Percentiles rank a stretch among this genome's conserved stretches.
Evolutionary conservation across 352 stramenopile species (phyloP).

Genomic region (Phytophthora pinifolia): DNA sequence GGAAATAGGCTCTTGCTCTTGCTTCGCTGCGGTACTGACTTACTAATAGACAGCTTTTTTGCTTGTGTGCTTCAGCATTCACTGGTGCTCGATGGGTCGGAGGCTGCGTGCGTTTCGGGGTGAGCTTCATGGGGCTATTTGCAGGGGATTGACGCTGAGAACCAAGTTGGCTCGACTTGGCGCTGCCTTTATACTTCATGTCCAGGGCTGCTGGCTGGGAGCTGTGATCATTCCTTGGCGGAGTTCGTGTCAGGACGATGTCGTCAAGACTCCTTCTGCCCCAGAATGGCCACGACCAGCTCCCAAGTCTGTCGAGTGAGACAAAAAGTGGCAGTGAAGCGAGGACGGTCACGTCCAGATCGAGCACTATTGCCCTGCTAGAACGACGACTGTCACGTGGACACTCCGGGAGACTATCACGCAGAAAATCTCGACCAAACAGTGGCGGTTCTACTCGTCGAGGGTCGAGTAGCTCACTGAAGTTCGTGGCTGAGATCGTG

Average conservation of each 20-base stretch:
- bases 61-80: background rate
- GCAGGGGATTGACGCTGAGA: too few species aligned
- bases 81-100: too few species aligned
- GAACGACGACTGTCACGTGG: slow-evolving; percentile 16
- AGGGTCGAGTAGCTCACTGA: slow-evolving; percentile 15
- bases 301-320: slow-evolving; percentile 9
- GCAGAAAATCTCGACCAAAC: slow-evolving; percentile 17
- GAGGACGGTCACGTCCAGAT: slow-evolving; percentile 6
- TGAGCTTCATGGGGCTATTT: too few species aligned
- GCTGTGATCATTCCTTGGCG: too few species aligned
- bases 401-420: slow-evolving; percentile 1
- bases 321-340: background rate
- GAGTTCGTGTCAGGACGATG: background rate
- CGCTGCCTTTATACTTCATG: too few species aligned
- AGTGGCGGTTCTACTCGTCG: slow-evolving; percentile 8
- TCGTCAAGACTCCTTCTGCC: slow-evolving; percentile 5
- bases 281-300: slow-evolving; percentile 1
- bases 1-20: slow-evolving; percentile 41
- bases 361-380: slow-evolving; percentile 17
- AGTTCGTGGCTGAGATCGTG: slow-evolving; percentile 8
- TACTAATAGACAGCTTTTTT: slow-evolving; percentile 31
- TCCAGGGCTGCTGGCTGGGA: too few species aligned
- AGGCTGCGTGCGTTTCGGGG: too few species aligned
- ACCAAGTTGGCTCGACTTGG: too few species aligned
- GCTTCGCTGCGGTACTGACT: slow-evolving; percentile 3